Base-by-base conservation (phyloP, 768 basidiomycete genomes). In the Rubroboletus pulcherrimus region DNA sequence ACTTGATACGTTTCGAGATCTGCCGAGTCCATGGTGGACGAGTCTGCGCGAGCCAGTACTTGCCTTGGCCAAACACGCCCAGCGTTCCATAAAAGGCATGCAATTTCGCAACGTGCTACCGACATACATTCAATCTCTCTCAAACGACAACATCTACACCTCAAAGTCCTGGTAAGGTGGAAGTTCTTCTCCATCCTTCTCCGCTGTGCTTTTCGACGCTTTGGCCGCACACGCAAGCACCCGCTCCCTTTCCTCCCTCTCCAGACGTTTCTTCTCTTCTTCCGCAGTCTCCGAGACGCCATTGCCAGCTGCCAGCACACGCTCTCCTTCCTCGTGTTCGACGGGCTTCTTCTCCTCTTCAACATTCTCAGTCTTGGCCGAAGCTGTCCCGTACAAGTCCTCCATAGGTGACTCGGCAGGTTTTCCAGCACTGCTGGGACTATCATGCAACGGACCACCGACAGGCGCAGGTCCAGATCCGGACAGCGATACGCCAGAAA, bases 1-100 rank as follows among this genome's bases (percentile, higher is more conserved):
- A 89, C 88, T 75, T 93, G 89, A 68, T 93, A 93, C 2, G 89
- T 90, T 72, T 94, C 92, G 55, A 94, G 82, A 71, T 93, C 92
- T 55, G 81, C 21, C 21, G 21, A 21, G 21, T 21, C 21, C 21
- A 21, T 21, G 21, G 21, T 21, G 21, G 21, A 21, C 2, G 21
- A 21, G 21, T 26, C 26, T 26, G 26, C 26, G 26, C 26, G 26
- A 26, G 2, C 26, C 26, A 21, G 21, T 21, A 21, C 21, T 21
- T 21, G 21, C 21, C 21, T 21, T 10, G 12, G 21, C 26, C 29
- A 30, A 15, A 48, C 40, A 42, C 45, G n/a, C 17, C 3, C 29
- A 51, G 40, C 47, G 47, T 68, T 66, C 60, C 65, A 21, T 38
- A 66, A 59, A 65, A 50, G 65, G 65, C 1, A 66, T 55, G 3